These are phyloP conservation scores for Liquidambar formosana DNA, from an alignment of 164 flowering plant species.

Conservation along the genomic window DNA sequence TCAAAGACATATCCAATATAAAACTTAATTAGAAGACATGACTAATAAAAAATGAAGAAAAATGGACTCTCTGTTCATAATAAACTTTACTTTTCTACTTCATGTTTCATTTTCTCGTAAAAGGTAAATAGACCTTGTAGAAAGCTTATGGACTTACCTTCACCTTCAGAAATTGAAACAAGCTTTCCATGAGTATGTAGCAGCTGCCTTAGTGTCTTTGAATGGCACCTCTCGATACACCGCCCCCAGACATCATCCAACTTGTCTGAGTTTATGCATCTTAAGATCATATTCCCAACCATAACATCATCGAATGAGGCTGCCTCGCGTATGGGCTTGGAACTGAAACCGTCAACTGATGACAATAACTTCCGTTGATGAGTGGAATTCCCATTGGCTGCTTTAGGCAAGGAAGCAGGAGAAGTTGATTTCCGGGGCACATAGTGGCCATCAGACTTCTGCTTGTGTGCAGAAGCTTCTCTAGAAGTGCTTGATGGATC, in stretches of 20 bases:
- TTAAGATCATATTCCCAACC: conserved; percentile 24
- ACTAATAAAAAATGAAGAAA: no score
- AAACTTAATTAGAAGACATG: no score
- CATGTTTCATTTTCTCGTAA: not conserved
- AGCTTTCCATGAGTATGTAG: conserved; percentile 74
- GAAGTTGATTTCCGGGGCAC: conserved; percentile 40
- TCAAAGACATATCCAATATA: no score
- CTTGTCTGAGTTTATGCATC: conserved; percentile 39
- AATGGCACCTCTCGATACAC: conserved; percentile 86
- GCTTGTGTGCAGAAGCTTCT: conserved; percentile 40
- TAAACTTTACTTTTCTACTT: not conserved
- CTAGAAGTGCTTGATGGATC: conserved; percentile 55
- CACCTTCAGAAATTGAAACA: conserved; percentile 66
- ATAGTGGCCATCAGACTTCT: conserved; percentile 34
- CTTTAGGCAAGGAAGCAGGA: conserved; percentile 39
- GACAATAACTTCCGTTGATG: conserved; percentile 30
- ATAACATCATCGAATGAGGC: conserved; percentile 27
- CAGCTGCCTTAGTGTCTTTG: conserved; percentile 81
- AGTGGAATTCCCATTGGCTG: conserved; percentile 28
- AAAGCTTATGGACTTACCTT: conserved; percentile 49
- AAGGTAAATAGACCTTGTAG: not conserved
- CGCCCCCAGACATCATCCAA: conserved; percentile 71
- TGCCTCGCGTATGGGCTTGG: conserved; percentile 33
- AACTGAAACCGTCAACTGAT: conserved; percentile 24
- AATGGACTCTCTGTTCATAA: no score